Evolutionary conservation across 2,329 filamentous ascomycete species (phyloP).

Genomic region (Emydomyces testavorans): DNA sequence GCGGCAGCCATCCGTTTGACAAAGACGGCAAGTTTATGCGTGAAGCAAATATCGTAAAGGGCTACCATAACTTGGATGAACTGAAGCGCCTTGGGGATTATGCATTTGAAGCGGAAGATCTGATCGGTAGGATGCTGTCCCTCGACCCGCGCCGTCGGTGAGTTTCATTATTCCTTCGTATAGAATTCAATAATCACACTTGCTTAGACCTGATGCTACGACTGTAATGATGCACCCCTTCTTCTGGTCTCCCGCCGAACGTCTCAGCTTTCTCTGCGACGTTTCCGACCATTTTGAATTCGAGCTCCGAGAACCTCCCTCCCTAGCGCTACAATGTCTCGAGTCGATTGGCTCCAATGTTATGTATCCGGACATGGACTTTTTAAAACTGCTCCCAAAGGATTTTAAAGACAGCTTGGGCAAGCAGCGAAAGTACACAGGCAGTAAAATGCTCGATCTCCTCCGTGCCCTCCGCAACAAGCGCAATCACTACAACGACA

Average conservation of each 20-base stretch:
- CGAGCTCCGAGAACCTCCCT: conserved; percentile 73
- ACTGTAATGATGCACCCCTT: conserved; percentile 88
- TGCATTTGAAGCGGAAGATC: conserved; percentile 72
- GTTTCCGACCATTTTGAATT: conserved; percentile 95
- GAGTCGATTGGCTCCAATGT: conserved; percentile 39
- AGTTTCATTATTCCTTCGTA: conserved; percentile 17
- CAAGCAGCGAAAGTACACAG: conserved; percentile 91
- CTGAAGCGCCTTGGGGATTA: conserved; percentile 71
- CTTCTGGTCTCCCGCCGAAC: conserved; percentile 87
- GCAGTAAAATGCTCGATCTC: conserved; percentile 69
- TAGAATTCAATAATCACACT: neutral
- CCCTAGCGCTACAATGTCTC: conserved; percentile 49
- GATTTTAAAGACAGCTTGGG: conserved; percentile 81
- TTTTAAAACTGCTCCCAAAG: conserved; percentile 61
- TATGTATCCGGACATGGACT: conserved; percentile 54
- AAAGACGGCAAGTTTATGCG: conserved; percentile 90
- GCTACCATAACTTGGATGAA: conserved; percentile 59
- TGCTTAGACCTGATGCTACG: conserved; percentile 51
- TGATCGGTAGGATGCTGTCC: conserved; percentile 70
- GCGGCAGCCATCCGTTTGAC: conserved; percentile 85
- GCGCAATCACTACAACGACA: conserved; percentile 94
- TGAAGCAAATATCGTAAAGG: conserved; percentile 94
- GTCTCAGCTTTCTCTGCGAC: conserved; percentile 85
- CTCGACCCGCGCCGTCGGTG: conserved; percentile 51
- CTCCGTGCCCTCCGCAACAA: conserved; percentile 86